A percentile compares a stretch with the other conserved stretches of the same genome.
Evolutionary conservation across 2,329 filamentous ascomycete genomes (phyloP).

Genomic region (Fusarium chuoi): DNA sequence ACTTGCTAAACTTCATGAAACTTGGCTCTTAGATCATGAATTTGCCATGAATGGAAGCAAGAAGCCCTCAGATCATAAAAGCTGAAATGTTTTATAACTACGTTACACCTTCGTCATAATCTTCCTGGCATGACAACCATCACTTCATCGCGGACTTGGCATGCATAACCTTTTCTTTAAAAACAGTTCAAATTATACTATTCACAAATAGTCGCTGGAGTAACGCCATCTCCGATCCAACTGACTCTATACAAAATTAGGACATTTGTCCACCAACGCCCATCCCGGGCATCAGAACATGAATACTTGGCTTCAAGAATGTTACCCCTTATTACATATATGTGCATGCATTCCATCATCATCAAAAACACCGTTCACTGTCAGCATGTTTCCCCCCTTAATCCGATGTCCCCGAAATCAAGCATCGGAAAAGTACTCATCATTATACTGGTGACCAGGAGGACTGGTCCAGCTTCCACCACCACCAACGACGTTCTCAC

Average conservation of each 20-base stretch:
- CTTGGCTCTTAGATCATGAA: not conserved
- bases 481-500: slow-evolving; percentile 60
- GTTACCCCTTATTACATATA: slow-evolving; percentile 41
- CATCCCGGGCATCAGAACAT: slow-evolving; percentile 32
- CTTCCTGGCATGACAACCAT: no score
- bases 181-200: slow-evolving; percentile 34
- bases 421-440: slow-evolving; percentile 66
- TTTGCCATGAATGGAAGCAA: no score
- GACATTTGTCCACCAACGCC: slow-evolving; percentile 21
- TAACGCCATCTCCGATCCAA: slow-evolving; percentile 38
- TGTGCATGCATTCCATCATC: slow-evolving; percentile 34
- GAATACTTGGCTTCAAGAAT: slow-evolving; percentile 24
- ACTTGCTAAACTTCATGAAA: not conserved
- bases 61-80: not conserved
- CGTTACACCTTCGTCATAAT: not conserved
- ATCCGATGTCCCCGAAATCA: slow-evolving; percentile 43
- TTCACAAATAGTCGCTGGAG: slow-evolving; percentile 28
- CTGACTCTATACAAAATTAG: slow-evolving; percentile 39
- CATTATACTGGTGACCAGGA: slow-evolving; percentile 59
- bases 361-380: slow-evolving; percentile 35
- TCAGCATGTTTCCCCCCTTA: slow-evolving; percentile 30
- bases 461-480: slow-evolving; percentile 57
- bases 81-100: not conserved
- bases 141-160: not conserved
- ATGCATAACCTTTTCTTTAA: not conserved